Percentiles rank a stretch among this genome's conserved stretches.
These are phyloP conservation scores for Monotropa hypopitys DNA, from an alignment of 179 eudicot genomes.

Conservation along the genomic window DNA sequence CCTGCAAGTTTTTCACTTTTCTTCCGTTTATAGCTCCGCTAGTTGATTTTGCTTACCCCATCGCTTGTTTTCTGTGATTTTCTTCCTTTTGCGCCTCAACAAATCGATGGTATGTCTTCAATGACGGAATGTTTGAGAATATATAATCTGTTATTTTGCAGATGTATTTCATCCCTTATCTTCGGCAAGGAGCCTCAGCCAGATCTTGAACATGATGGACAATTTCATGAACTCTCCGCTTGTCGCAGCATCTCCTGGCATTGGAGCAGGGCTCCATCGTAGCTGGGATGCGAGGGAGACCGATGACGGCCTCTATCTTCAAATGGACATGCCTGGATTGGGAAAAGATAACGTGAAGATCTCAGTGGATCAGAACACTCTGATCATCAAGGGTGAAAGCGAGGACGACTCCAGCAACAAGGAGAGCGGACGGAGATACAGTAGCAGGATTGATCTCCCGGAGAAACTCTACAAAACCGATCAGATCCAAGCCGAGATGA, in stretches of 20 bases:
- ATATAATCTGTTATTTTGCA: neutral
- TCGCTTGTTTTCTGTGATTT: neutral
- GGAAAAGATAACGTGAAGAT: constrained; percentile 44
- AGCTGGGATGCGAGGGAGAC: constrained; percentile 43
- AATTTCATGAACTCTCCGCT: constrained; percentile 24
- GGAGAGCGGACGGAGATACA: constrained; percentile 32
- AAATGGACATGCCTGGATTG: constrained; percentile 49
- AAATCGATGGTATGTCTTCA: neutral
- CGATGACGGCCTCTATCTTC: constrained; percentile 27
- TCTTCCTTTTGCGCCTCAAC: neutral
- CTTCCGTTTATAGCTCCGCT: too few species aligned
- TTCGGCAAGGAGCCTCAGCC: constrained; percentile 22
- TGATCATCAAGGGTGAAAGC: constrained; percentile 32
- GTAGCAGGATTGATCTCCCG: constrained; percentile 37
- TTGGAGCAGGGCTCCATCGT: constrained; percentile 18
- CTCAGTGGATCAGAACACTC: constrained; percentile 35
- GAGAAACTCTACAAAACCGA: constrained; percentile 36
- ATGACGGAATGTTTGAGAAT: neutral
- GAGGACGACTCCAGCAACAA: constrained; percentile 22
- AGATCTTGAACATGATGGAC: constrained; percentile 35
- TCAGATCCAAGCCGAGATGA: constrained; percentile 60
- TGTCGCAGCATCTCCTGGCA: constrained; percentile 11
- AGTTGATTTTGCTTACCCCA: too few species aligned
- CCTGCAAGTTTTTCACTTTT: too few species aligned
- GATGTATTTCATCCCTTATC: neutral